These are phyloP conservation scores for Diaporthe capsici DNA, from an alignment of 2,329 filamentous ascomycete species.

Conservation along the genomic window DNA sequence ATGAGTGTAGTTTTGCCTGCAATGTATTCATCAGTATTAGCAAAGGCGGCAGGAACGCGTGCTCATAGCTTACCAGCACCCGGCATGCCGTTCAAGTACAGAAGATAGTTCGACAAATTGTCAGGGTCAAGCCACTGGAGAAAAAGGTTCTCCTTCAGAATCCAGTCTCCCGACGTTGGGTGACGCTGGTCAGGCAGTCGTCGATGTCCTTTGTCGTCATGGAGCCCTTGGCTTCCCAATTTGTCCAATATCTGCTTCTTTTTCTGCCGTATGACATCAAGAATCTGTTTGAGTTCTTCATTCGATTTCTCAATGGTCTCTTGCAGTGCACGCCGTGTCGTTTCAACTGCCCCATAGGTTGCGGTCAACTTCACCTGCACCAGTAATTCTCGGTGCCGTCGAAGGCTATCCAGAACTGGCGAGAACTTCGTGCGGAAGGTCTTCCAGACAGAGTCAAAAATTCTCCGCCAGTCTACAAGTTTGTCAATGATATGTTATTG, in stretches of 20 bases:
- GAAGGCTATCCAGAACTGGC: background rate
- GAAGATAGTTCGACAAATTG: background rate
- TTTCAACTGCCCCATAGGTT: background rate
- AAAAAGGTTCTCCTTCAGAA: background rate
- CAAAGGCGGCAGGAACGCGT: background rate
- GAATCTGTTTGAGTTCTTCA: background rate
- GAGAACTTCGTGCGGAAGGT: background rate
- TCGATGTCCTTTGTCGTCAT: background rate
- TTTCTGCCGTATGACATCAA: background rate
- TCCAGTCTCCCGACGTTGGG: background rate
- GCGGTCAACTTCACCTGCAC: background rate
- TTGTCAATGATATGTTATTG: background rate
- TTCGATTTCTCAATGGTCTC: background rate
- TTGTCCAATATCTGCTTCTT: background rate
- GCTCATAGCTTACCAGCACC: background rate
- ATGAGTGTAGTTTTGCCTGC: background rate
- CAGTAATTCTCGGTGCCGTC: background rate
- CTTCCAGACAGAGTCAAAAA: background rate
- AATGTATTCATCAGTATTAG: background rate
- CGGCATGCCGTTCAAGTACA: background rate
- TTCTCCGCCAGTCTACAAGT: background rate
- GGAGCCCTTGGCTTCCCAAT: background rate
- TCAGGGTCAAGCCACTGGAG: background rate
- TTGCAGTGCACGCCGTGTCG: background rate
- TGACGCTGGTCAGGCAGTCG: background rate